These are phyloP conservation scores for Pseudopithomyces chartarum DNA, from an alignment of 2,329 filamentous ascomycete genomes.

Conservation along the genomic window DNA sequence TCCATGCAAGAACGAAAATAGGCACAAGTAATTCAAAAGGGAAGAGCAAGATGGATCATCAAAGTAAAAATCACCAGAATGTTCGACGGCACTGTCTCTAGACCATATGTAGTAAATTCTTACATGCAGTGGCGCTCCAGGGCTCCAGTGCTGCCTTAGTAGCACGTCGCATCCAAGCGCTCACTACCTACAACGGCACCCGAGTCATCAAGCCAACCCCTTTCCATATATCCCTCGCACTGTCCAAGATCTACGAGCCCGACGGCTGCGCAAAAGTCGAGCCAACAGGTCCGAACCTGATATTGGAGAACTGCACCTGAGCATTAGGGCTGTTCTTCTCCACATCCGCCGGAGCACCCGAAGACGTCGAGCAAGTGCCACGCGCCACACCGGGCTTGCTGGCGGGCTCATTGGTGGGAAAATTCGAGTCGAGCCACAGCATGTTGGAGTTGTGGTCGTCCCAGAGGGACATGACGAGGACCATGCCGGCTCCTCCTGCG, in stretches of 20 bases:
- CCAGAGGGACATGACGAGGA: slow-evolving; percentile 63
- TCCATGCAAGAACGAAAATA: too few species aligned
- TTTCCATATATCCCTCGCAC: background rate
- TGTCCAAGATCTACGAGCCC: background rate
- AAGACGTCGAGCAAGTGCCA: slow-evolving; percentile 19
- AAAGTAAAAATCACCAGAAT: too few species aligned
- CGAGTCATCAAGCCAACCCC: background rate
- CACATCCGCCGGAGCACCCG: slow-evolving; percentile 23
- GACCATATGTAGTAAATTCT: too few species aligned
- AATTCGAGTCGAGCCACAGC: slow-evolving; percentile 72
- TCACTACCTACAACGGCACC: too few species aligned
- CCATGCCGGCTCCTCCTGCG: slow-evolving; percentile 55
- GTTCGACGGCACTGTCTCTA: too few species aligned
- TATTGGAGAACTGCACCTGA: slow-evolving; percentile 26
- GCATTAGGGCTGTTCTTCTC: slow-evolving; percentile 17
- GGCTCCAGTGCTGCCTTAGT: too few species aligned
- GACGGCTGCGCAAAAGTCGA: slow-evolving; percentile 20
- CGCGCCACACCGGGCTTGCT: slow-evolving; percentile 16
- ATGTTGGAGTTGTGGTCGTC: slow-evolving; percentile 69
- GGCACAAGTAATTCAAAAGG: too few species aligned
- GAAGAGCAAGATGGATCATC: too few species aligned
- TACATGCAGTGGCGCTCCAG: too few species aligned
- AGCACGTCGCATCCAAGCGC: background rate
- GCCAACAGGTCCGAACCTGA: slow-evolving; percentile 26
- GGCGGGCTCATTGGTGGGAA: slow-evolving; percentile 50